These are phyloP conservation scores for Telopea speciosissima DNA, from an alignment of 177 flowering plant genomes.

Conservation along the genomic window DNA sequence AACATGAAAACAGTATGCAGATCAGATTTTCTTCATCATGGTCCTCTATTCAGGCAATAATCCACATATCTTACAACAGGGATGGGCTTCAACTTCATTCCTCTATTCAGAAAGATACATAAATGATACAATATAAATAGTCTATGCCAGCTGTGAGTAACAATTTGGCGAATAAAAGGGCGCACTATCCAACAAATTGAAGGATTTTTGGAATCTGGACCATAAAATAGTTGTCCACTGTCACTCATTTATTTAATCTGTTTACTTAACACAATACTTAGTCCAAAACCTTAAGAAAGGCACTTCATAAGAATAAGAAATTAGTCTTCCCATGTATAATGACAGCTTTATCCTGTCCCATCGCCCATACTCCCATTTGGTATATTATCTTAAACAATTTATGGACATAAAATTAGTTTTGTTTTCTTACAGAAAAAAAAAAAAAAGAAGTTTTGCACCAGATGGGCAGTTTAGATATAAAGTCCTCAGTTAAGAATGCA, in stretches of 20 bases:
- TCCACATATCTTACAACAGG: neutral
- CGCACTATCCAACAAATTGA: neutral
- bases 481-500: neutral
- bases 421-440: neutral
- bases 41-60: constrained; percentile 3
- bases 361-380: too few relatives aligned
- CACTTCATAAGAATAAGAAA: neutral
- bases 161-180: neutral
- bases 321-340: neutral
- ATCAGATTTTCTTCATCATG: neutral
- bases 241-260: neutral
- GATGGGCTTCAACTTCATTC: constrained; percentile 2
- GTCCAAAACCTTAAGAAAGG: neutral
- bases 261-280: neutral
- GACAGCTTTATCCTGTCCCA: neutral
- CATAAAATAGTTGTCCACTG: neutral
- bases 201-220: constrained; percentile 4
- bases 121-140: neutral
- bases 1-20: neutral
- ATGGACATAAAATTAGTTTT: neutral
- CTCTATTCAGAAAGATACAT: neutral
- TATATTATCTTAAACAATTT: neutral
- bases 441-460: neutral
- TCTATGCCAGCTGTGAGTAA: constrained; percentile 8
- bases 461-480: neutral